Evolutionary conservation across 306 rosid species (phyloP), one percentile per base, ranked within the genome.

Genomic region (Potentilla sterilis): DNA sequence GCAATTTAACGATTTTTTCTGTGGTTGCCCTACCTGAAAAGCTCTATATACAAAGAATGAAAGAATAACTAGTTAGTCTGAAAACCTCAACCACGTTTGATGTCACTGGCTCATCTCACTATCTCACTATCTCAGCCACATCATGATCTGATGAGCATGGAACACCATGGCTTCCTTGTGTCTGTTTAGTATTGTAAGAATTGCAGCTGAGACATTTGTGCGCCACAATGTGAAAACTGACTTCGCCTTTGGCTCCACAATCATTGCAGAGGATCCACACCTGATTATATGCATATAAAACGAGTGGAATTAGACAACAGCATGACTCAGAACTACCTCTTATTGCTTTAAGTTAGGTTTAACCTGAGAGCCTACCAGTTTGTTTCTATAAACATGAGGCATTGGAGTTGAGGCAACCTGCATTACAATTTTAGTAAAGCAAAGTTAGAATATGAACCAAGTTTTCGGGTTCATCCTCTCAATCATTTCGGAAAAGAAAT

Each of bases 241-340:
- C 92, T 68, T 82, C 76, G 22, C 88, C 79, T 74, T 87, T 86
- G 16, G 72, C 82, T 63, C 97, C 62, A 91, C 84, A 91, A 61
- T 91, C 97, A 82, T 89, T 91, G 86, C 92, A 89, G 2, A 89
- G 85, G 77, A 91, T 87, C 97, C 92, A 85, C n/a, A 91, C 91
- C 92, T 91, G 28, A 28, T 28, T 28, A 51, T 72, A 15, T 51
- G 67, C 28, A 64, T 22, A 13, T 1, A 4, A 61, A 32, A 61
- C 1, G 42, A 35, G 16, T 67, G 41, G 58, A 49, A 40, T 81
- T 18, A 78, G 62, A 74, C 52, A 65, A 32, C 13, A 19, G 8
- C 13, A 3, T 37, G 12, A 34, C 22, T 61, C 2, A 1, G 62
- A 22, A 55, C 16, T 22, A 28, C 16, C 66, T 32, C 2, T 57